Base-by-base conservation (phyloP, 257 asterid genomes). In the Solanum chilense region DNA sequence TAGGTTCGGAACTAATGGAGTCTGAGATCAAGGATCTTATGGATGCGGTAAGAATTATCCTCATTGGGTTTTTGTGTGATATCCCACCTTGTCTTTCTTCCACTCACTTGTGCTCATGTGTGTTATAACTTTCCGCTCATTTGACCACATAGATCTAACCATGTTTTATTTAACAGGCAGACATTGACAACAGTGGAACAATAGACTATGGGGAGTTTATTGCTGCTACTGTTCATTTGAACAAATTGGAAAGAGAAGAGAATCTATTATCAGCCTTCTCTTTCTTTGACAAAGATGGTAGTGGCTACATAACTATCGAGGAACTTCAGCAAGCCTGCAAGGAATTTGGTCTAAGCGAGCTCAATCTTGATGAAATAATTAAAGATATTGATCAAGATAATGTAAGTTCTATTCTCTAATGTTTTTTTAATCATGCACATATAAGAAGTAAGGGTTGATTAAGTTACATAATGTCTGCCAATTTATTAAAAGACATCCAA, bases 241-340 rank as follows among this genome's bases (percentile, higher is more conserved):
- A 96, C 98, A 96, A 96, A 95, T 86, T 96, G 86, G 98, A 96
- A 85, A 90, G 98, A 91, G 98, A 95, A 90, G 98, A 95, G 90
- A 95, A 95, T 88, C 90, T 96, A 58, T 87, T 93, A 64, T 93
- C 98, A 9, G 99, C 98, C 82, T 96, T 96, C 90, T 90, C 98
- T 25, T 96, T 92, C 94, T 96, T 96, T 52, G 99, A 96, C 88
- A 96, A 92, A 83, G 98, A 95, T 88, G 96, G 98, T 6, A 96
- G 99, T 88, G 99, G 99, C 85, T 96, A 95, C 91, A 96, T 96
- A 86, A 95, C 99, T 85, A 93, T 95, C 7, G 98, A 95, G 52
- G 98, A 96, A 92, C 97, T 96, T 92, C 97, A 95, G 92, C 98
- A 95, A 88, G 98, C 98, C 83, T 96, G 98, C 94, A 91, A 94